Evolutionary conservation across 2,329 filamentous ascomycete genomes (phyloP).

Genomic region (Beauveria asiatica): DNA sequence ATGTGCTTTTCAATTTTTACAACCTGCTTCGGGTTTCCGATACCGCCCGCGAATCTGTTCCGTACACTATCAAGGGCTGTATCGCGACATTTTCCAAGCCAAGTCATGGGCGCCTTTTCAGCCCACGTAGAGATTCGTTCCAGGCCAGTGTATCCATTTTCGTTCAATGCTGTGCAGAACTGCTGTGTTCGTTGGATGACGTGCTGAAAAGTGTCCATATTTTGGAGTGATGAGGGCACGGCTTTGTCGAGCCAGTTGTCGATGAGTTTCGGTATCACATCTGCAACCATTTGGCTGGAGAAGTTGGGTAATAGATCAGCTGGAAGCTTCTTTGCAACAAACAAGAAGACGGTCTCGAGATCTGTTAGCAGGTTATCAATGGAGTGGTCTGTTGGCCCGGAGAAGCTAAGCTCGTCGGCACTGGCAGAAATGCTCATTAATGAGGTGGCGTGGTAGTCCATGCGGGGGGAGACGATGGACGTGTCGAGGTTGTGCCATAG

Average conservation of each 20-base stretch:
- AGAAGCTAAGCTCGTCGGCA: conserved; percentile 34
- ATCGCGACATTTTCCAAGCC: conserved; percentile 79
- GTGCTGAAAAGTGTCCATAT: conserved; percentile 62
- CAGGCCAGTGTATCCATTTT: conserved; percentile 53
- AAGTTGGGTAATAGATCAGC: conserved; percentile 49
- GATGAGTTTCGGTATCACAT: conserved; percentile 59
- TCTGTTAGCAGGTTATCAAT: conserved; percentile 46
- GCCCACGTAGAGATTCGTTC: conserved; percentile 70
- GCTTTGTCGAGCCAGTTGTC: conserved; percentile 65
- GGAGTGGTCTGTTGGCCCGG: conserved; percentile 34
- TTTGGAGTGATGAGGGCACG: conserved; percentile 65
- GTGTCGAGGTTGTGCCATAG: conserved; percentile 56
- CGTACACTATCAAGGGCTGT: conserved; percentile 69
- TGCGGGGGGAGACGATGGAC: conserved; percentile 53
- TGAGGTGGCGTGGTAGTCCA: conserved; percentile 30
- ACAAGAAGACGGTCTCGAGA: conserved; percentile 41
- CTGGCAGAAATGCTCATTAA: conserved; percentile 33
- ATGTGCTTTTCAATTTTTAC: conserved; percentile 80
- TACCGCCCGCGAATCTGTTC: conserved; percentile 55
- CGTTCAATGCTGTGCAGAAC: conserved; percentile 57
- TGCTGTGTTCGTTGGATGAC: conserved; percentile 54
- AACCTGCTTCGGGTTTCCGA: conserved; percentile 60
- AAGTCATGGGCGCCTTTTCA: conserved; percentile 67
- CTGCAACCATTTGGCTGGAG: conserved; percentile 61
- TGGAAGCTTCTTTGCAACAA: conserved; percentile 44